Base-by-base conservation (phyloP, 306 rosid genomes). In the Casuarina glauca region DNA sequence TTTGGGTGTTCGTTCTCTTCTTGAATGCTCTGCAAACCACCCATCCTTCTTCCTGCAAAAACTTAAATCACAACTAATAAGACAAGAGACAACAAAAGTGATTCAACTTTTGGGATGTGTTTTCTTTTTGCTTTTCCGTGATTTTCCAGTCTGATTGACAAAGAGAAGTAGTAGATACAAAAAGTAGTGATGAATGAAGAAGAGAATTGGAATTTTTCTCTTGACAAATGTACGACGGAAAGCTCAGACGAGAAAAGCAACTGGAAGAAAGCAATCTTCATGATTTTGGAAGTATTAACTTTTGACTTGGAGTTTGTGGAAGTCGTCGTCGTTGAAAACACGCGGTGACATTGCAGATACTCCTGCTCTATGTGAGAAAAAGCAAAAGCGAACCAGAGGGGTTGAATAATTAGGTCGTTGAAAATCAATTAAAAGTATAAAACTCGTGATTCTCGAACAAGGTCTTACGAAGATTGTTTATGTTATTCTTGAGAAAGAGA, bases 1-100 rank as follows among this genome's bases (percentile, higher is more conserved):
- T 84, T 82, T 89, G 97, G 38, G 82, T 46, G 5, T 51, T 93
- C 67, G 79, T 80, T 84, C 89, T 82, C 77, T 95, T 95, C 93
- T 88, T 95, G 97, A 95, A 95, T 74, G 98, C 98, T 84, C 92
- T 84, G 81, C 98, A 95, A 0, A 95, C 97, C 9, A 95, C 98
- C 98, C 98, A 95, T 68, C 98, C 98, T 95, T 95, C 97, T 75
- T 95, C 97, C 98, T 95, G 88, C 41, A 84, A 61, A 87, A 73
- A 9, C 32, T 26, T 26, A 26, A 26, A 26, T 26, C 32, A 26
- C 32, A 26, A 26, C 32, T 26, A 26, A 26, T 26, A 26, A 26
- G 32, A 26, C 32, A 26, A 26, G 32, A 26, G 32, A 26, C 32
- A 26, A 26, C 32, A 26, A 26, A 26, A 26, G 32, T 0, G 32